Base-by-base conservation (phyloP, 2,329 filamentous ascomycete species). In the Verticillium longisporum region DNA sequence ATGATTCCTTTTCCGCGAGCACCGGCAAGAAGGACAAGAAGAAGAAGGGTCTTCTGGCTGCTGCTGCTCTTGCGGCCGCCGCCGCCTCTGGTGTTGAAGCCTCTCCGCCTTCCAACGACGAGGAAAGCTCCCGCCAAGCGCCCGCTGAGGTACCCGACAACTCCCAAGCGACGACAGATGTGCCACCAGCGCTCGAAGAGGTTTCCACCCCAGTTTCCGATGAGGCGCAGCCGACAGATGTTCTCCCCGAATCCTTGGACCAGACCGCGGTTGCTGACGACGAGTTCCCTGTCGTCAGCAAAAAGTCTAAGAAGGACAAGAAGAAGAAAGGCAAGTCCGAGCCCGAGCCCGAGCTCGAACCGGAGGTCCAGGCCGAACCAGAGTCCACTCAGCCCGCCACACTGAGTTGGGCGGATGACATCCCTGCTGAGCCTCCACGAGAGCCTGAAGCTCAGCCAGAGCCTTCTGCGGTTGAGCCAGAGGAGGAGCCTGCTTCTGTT, bases 371-470 rank as follows among this genome's bases (percentile, higher is more conserved):
- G 18, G 14, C 55, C 10, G 31, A 33, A 9, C 11, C 3, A 3
- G 26, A 55, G 54, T 5, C 26, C 31, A 13, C 13, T 34, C 54
- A 55, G n/a, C 26, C 15, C 26, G 54, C 26, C 54, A 32, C 54
- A 10, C 7, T 55, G 31, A 55, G 26, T n/a, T 32, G 54, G 26
- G 54, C 75, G 58, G 68, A 63, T 15, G 68, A 72, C 31, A 56
- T 53, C 15, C 65, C 67, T 15, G 15, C 66, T 21, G 67, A 71
- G 26, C 61, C 66, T 36, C 68, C 68, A 3, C 70, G 73, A 60
- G 63, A 64, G 34, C 62, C 58, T 15, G 57, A 63, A n/a, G 61
- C 18, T 2, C 55, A 58, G 18, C 45, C 18, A 10, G 45, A 54
- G 15, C 45, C 53, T 55, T 50, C 45, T 11, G n/a, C 11, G 11